Evolutionary conservation across 106 monocot species (phyloP).

Genomic region (Acorus gramineus): DNA sequence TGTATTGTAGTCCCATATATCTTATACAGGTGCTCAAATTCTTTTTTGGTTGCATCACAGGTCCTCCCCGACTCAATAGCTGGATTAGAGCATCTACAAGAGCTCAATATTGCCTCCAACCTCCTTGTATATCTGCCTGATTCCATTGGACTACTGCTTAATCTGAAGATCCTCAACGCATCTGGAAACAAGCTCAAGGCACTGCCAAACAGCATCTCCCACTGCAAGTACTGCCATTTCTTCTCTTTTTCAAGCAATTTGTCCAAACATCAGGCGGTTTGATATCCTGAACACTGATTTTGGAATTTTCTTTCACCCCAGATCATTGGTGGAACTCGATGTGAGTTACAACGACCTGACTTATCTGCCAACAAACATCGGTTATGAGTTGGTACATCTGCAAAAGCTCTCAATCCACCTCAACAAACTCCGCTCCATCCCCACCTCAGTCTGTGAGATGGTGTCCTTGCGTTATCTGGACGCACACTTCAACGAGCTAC

Average conservation of each 20-base stretch:
- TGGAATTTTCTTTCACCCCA: constrained; percentile 9
- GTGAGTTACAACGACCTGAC: constrained; percentile 73
- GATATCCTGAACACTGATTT: no score
- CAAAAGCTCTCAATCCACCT: constrained; percentile 59
- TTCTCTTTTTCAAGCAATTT: neutral
- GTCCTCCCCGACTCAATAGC: constrained; percentile 77
- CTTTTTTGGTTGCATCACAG: constrained; percentile 21
- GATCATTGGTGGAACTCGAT: constrained; percentile 82
- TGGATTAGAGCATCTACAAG: constrained; percentile 60
- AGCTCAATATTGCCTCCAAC: constrained; percentile 66
- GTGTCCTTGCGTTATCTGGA: constrained; percentile 51
- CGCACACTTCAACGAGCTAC: constrained; percentile 88
- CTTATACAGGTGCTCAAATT: neutral
- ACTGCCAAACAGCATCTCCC: constrained; percentile 79
- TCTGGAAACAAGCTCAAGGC: constrained; percentile 82
- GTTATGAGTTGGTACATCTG: constrained; percentile 56
- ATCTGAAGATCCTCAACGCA: constrained; percentile 72
- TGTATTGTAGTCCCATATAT: neutral
- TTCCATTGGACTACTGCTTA: constrained; percentile 74
- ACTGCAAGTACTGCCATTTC: constrained; percentile 52
- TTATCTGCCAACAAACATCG: constrained; percentile 86
- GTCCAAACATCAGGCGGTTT: no score
- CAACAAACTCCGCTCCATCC: constrained; percentile 89
- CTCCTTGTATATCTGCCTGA: constrained; percentile 63
- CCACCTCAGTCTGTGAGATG: constrained; percentile 70